Evolutionary conservation across 2,329 filamentous ascomycete genomes (phyloP).

Genomic region (Fusarium dlaminii): DNA sequence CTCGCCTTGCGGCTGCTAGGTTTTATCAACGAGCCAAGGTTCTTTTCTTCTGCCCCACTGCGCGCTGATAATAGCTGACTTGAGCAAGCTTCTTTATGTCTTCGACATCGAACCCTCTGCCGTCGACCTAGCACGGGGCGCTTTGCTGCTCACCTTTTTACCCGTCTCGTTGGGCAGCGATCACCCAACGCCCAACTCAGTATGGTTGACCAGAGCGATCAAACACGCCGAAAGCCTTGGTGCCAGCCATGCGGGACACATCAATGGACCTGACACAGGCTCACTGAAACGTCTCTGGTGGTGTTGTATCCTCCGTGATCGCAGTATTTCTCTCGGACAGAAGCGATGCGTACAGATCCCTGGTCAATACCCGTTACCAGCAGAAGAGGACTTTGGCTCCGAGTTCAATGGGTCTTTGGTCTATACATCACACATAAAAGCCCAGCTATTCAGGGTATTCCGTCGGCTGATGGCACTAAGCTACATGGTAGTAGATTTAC

Average conservation of each 20-base stretch:
- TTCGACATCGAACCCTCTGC: neutral
- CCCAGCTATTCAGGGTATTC: neutral
- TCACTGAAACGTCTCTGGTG: neutral
- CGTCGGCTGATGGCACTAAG: neutral
- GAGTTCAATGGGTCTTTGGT: neutral
- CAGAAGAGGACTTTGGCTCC: neutral
- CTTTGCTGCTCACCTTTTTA: neutral
- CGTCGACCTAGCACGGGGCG: neutral
- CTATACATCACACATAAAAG: neutral
- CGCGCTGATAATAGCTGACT: neutral
- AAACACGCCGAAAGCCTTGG: neutral
- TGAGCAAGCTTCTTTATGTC: neutral
- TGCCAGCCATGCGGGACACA: neutral
- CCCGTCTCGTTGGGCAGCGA: neutral
- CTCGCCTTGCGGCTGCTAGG: neutral
- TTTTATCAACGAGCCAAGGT: neutral
- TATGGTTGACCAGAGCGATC: neutral
- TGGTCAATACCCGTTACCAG: neutral
- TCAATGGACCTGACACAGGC: neutral
- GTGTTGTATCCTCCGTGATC: neutral
- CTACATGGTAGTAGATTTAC: neutral
- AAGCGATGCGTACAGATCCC: neutral
- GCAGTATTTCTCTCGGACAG: neutral
- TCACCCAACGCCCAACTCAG: neutral
- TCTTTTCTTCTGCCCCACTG: rapidly evolving